Evolutionary conservation across 139 green algal species (phyloP).

Genomic region (Auxenochlorella pyrenoidosa): DNA sequence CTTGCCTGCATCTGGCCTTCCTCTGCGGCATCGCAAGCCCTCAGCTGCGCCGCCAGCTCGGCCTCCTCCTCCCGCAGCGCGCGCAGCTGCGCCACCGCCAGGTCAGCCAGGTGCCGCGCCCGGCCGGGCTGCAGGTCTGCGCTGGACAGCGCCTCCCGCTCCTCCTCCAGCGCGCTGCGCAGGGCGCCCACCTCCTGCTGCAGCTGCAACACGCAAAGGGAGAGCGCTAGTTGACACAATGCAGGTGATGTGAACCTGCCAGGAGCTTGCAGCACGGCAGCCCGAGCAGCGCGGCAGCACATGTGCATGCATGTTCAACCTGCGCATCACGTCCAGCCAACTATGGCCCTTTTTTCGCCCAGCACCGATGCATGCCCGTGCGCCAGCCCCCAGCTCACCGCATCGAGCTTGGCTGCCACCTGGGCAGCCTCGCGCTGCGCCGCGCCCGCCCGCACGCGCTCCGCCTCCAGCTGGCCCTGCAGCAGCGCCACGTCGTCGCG

Average conservation of each 20-base stretch:
- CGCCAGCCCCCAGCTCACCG: background rate
- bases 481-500: constrained; percentile 38
- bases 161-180: constrained; percentile 47
- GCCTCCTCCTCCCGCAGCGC: constrained; percentile 57
- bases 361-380: background rate
- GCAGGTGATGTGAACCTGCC: too few relatives aligned
- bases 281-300: too few relatives aligned
- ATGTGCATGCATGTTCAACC: too few relatives aligned
- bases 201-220: background rate
- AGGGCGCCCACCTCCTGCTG: constrained; percentile 51
- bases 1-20: background rate
- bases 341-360: too few relatives aligned
- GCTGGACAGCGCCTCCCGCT: constrained; percentile 53
- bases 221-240: background rate
- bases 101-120: background rate
- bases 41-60: constrained; percentile 27
- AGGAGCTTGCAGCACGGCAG: too few relatives aligned
- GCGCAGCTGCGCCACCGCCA: background rate
- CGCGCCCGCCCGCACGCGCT: constrained; percentile 21
- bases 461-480: constrained; percentile 29
- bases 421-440: background rate
- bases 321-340: too few relatives aligned
- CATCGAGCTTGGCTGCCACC: background rate
- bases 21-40: background rate
- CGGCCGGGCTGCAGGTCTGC: background rate